Evolutionary conservation across 2,329 filamentous ascomycete genomes (phyloP).

Genomic region (Emergomyces africanus): DNA sequence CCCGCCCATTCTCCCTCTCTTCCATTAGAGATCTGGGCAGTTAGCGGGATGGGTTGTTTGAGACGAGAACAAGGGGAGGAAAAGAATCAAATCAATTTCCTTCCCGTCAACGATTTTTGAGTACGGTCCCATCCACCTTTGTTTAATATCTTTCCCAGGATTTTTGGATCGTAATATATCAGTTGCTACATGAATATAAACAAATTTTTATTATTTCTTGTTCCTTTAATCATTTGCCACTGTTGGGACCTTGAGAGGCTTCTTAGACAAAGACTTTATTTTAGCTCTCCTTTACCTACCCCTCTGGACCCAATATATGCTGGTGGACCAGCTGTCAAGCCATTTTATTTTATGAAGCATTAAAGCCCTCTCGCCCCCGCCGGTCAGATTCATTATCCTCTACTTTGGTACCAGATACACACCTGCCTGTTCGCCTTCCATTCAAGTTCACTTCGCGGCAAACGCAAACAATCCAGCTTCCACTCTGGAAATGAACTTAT

Average conservation of each 20-base stretch:
- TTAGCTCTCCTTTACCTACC: background rate
- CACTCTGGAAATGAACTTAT: background rate
- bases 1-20: conserved; percentile 10
- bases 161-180: conserved; percentile 34
- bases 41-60: conserved; percentile 22
- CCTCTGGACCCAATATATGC: background rate
- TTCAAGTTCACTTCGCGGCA: no score
- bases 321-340: background rate
- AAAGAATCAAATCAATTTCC: conserved; percentile 1
- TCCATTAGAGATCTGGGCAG: conserved; percentile 19
- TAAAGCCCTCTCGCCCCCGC: background rate
- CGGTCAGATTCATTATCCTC: no score
- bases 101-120: conserved; percentile 36
- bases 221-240: background rate
- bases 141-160: conserved; percentile 17
- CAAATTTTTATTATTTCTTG: background rate
- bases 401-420: no score
- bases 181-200: conserved; percentile 25
- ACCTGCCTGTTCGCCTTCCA: no score
- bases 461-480: background rate
- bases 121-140: conserved; percentile 32
- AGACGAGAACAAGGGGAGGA: conserved; percentile 32
- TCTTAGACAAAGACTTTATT: background rate
- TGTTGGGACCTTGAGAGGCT: background rate
- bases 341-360: background rate